phyloP scores from a whole-genome alignment of 768 basidiomycete species.

The Brasilioporus rufonigricans region DNA sequence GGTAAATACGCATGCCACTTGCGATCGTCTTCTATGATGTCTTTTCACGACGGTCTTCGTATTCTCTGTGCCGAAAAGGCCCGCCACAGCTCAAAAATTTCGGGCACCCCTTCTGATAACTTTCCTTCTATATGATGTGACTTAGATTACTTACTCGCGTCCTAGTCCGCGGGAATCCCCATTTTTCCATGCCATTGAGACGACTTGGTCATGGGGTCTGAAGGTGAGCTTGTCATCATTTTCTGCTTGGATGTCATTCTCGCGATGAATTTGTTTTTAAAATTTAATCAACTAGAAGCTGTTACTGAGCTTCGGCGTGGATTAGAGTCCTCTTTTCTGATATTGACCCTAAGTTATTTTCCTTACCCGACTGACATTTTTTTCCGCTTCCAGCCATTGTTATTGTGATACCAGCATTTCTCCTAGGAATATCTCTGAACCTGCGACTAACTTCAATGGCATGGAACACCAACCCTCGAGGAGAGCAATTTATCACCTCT shows the following conservation, averaged over 20 bases:
- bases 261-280: constrained; percentile 25
- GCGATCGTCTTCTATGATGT: constrained; percentile 11
- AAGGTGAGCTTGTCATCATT: constrained; percentile 6
- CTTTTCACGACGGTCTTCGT: constrained; percentile 89
- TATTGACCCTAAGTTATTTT: background rate
- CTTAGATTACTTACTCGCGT: background rate
- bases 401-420: background rate
- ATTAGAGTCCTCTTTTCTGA: constrained; percentile 46
- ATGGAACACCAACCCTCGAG: background rate
- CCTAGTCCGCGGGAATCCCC: background rate
- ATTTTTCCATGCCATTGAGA: background rate
- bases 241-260: background rate
- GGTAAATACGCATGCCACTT: constrained; percentile 7
- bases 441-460: background rate
- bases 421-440: background rate
- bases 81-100: constrained; percentile 84
- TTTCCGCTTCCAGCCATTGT: background rate
- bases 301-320: constrained; percentile 77
- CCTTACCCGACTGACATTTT: background rate
- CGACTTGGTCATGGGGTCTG: fast-evolving
- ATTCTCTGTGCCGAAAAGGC: constrained; percentile 81
- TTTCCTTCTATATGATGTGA: constrained; percentile 2
- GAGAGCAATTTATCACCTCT: background rate
- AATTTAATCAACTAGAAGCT: constrained; percentile 85
- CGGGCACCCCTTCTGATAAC: constrained; percentile 76